Evolutionary conservation across 1,139 yeast genomes (phyloP), one percentile per base, ranked within the genome.

Genomic region (Wickerhamomyces sp.): DNA sequence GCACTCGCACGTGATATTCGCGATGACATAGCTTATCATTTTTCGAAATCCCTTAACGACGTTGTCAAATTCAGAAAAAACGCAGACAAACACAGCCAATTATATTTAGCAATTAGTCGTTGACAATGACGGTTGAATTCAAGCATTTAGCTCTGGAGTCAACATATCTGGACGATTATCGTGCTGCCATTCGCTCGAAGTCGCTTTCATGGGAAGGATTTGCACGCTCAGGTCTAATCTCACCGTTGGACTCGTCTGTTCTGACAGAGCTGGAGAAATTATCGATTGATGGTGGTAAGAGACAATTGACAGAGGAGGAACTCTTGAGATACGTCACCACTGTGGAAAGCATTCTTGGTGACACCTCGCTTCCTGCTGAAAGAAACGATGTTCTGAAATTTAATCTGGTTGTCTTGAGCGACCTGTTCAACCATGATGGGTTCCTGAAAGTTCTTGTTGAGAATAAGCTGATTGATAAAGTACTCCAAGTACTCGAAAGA

Each of bases 131-230:
- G 10, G 18, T 17, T 7, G 26, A 29, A 12, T 7, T 14, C 17
- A 48, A 38, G 17, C 32, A 39, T 14, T 24, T 51, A 22, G 22
- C 28, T 25, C 48, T 64, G 43, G 87, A 82, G 53, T 81, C 86
- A 61, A 73, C 73, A 36, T 81, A 78, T 56, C 70, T 87, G 54
- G 81, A 80, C 48, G 96, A 88, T 54, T 76, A 85, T 47, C 78
- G 87, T 54, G 72, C 76, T 52, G 80, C 80, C 48, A 81, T 87
- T 51, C 74, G 94, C 53, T 84, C 86, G 46, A 76, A 95, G 49
- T 83, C 94, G 26, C 78, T 90, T 44, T 95, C 96, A 20, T 90
- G 97, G 97, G 95, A 86, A 57, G 95, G 95, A 8, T 79, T 84
- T 54, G 81, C 87, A 16, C 74, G 96, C 45, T 82, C 94, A 12